Evolutionary conservation across 345 rosid genomes (phyloP).

Genomic region (Syzygium grande): DNA sequence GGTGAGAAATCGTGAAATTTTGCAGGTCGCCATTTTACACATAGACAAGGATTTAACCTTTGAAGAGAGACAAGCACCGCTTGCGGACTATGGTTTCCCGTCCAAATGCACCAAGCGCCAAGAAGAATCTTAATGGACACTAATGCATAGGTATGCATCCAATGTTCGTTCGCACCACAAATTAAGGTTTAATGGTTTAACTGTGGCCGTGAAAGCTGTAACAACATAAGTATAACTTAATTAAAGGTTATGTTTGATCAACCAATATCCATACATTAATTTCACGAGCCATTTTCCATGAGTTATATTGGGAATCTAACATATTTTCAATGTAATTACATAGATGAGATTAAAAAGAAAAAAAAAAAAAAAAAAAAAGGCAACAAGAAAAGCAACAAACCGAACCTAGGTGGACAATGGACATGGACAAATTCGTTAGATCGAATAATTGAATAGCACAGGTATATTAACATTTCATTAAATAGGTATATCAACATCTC

Average conservation of each 20-base stretch:
- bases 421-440: not conserved
- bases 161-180: too few relatives aligned
- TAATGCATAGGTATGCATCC: too few relatives aligned
- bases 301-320: too few relatives aligned
- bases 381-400: not conserved
- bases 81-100: conserved; percentile 70
- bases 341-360: too few relatives aligned
- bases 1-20: not conserved
- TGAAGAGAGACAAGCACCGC: conserved; percentile 52
- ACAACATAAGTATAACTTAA: too few relatives aligned
- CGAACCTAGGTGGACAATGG: not conserved
- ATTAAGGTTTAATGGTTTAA: not conserved
- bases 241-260: too few relatives aligned
- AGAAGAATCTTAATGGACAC: conserved; percentile 13
- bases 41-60: conserved; percentile 67
- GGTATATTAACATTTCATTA: not conserved
- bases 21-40: conserved; percentile 68
- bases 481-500: not conserved
- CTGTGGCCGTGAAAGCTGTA: not conserved
- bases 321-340: too few relatives aligned
- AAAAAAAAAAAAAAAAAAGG: too few relatives aligned
- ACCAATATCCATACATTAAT: too few relatives aligned
- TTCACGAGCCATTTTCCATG: too few relatives aligned
- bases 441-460: too few relatives aligned
- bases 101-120: conserved; percentile 52